A percentile compares a stretch with the other conserved stretches of the same genome.
phyloP scores from a whole-genome alignment of 2,329 filamentous ascomycete species.

The Phialophora macrospora region DNA sequence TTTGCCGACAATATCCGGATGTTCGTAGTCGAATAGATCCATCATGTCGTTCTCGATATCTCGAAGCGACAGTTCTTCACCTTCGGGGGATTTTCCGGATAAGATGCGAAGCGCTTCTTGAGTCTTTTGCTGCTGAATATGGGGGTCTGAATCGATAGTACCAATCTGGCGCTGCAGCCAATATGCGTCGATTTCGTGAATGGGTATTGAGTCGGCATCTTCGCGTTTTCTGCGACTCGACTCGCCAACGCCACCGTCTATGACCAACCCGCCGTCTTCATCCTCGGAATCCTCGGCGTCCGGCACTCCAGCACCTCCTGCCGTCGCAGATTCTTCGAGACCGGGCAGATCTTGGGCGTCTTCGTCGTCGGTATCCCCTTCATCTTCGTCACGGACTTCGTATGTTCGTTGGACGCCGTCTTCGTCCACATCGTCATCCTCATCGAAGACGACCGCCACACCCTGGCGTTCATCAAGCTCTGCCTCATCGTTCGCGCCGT shows the following conservation, averaged over 20 bases:
- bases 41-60: slow-evolving; percentile 98
- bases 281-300: slow-evolving; percentile 57
- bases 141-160: slow-evolving; percentile 83
- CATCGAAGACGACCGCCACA: slow-evolving; percentile 96
- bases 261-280: slow-evolving; percentile 69
- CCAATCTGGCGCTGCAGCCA: slow-evolving; percentile 96
- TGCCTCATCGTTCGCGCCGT: slow-evolving; percentile 68
- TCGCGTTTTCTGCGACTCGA: slow-evolving; percentile 56
- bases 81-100: slow-evolving; percentile 72
- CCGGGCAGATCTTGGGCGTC: slow-evolving; percentile 67
- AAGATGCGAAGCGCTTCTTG: slow-evolving; percentile 81
- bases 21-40: slow-evolving; percentile 97
- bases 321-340: slow-evolving; percentile 56
- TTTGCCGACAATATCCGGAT: slow-evolving; percentile 88
- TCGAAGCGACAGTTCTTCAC: slow-evolving; percentile 80
- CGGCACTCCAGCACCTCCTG: slow-evolving; percentile 49
- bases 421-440: slow-evolving; percentile 84
- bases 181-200: slow-evolving; percentile 93
- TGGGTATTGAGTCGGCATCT: slow-evolving; percentile 65
- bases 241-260: slow-evolving; percentile 68
- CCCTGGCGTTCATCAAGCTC: slow-evolving; percentile 94
- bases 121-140: slow-evolving; percentile 92
- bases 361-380: slow-evolving; percentile 74
- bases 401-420: slow-evolving; percentile 76
- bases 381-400: slow-evolving; percentile 82